A percentile compares a stretch with the other conserved stretches of the same genome.
These are phyloP conservation scores for Cochlearia excelsa DNA, from an alignment of 345 rosid species.

Conservation along the genomic window DNA sequence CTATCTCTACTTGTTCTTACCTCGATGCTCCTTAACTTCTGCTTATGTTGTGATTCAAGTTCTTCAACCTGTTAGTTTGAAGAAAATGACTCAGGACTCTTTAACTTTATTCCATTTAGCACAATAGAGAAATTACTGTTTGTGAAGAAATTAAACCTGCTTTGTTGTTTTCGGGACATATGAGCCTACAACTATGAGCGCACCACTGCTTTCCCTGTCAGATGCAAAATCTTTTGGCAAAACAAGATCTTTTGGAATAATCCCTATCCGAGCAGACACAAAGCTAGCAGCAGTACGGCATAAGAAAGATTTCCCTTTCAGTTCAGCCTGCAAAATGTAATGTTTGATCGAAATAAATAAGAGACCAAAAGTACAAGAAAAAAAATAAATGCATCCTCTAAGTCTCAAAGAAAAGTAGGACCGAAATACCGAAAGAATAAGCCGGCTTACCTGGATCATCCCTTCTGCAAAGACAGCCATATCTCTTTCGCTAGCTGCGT, in stretches of 20 bases:
- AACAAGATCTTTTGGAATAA: conserved; percentile 71
- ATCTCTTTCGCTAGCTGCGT: conserved; percentile 94
- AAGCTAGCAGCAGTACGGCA: conserved; percentile 98
- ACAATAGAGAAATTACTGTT: conserved; percentile 20
- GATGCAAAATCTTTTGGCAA: conserved; percentile 74
- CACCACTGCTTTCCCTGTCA: conserved; percentile 62
- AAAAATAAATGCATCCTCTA: conserved; percentile 4
- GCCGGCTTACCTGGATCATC: conserved; percentile 74
- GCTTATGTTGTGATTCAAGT: conserved; percentile 65
- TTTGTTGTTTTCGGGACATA: conserved; percentile 96
- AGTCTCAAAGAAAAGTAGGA: conserved; percentile 5
- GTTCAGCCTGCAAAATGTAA: conserved; percentile 70
- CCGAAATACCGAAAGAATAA: conserved; percentile 6
- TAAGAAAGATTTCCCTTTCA: conserved; percentile 78
- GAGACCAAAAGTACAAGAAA: neutral
- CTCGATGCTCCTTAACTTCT: conserved; percentile 67
- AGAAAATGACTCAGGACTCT: conserved; percentile 15
- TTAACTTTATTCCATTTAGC: conserved; percentile 1
- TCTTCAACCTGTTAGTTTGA: conserved; percentile 65
- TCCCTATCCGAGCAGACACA: conserved; percentile 88
- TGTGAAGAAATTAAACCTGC: conserved; percentile 52
- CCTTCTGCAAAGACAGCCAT: conserved; percentile 93
- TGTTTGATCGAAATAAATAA: conserved; percentile 14
- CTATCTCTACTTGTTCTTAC: conserved; percentile 36
- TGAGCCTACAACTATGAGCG: conserved; percentile 86